Evolutionary conservation across 208 protist genomes (phyloP).

Genomic region (Zelonia costaricensis): DNA sequence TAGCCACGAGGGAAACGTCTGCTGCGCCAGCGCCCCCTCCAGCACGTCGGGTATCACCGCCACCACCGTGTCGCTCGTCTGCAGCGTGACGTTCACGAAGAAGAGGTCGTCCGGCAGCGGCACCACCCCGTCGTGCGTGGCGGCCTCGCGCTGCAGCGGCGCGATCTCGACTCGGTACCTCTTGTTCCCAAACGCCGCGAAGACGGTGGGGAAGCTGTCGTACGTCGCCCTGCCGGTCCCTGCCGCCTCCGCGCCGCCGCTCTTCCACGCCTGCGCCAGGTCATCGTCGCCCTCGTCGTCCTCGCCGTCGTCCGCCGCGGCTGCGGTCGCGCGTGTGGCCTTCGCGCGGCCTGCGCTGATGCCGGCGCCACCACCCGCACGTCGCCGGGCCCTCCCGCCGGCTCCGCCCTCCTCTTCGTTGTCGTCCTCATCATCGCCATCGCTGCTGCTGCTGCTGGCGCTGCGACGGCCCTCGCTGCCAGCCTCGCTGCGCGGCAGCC

Average conservation of each 20-base stretch:
- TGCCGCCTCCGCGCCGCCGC: background rate
- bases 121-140: slow-evolving; percentile 38
- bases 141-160: slow-evolving; percentile 44
- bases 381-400: slow-evolving; percentile 6
- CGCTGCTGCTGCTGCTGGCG: slow-evolving; percentile 11
- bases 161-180: slow-evolving; percentile 57
- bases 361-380: too few species aligned
- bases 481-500: slow-evolving; percentile 20
- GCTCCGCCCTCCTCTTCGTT: slow-evolving; percentile 27
- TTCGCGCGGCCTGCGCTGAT: too few species aligned
- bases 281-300: slow-evolving; percentile 11
- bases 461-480: slow-evolving; percentile 9
- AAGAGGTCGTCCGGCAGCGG: slow-evolving; percentile 62
- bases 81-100: slow-evolving; percentile 69
- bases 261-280: slow-evolving; percentile 1
- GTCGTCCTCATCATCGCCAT: slow-evolving; percentile 26
- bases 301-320: slow-evolving; percentile 8
- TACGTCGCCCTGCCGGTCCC: slow-evolving; percentile 29
- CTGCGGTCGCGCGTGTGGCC: too few species aligned
- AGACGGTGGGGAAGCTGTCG: slow-evolving; percentile 53
- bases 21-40: slow-evolving; percentile 53
- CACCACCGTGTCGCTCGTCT: slow-evolving; percentile 47
- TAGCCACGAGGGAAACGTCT: slow-evolving; percentile 73
- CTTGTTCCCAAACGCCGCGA: slow-evolving; percentile 35
- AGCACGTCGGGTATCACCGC: slow-evolving; percentile 84